Conservation (phyloP, 106 monocot genomes). For the Vanilla planifolia region DNA sequence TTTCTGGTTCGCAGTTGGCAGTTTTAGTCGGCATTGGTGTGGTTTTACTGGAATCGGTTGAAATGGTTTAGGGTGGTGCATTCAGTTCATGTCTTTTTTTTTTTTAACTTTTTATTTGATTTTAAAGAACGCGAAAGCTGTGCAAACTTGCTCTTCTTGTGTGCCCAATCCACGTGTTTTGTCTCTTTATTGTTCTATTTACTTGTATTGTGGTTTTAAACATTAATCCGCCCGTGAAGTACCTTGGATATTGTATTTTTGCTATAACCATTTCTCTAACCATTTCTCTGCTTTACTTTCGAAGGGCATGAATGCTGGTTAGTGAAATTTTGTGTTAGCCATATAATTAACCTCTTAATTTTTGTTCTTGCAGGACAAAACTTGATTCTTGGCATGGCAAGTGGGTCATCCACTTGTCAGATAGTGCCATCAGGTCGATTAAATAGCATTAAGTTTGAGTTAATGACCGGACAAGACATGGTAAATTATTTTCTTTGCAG, state of each 20-base stretch:
- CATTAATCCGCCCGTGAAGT: not conserved
- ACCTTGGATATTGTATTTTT: not conserved
- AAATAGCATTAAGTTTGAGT: constrained; percentile 9
- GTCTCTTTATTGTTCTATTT: too few species aligned
- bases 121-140: too few species aligned
- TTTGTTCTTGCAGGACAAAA: not conserved
- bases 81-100: too few species aligned
- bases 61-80: not conserved
- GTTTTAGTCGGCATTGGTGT: constrained; percentile 2
- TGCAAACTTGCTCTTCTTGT: too few species aligned
- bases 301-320: too few species aligned
- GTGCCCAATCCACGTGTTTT: too few species aligned
- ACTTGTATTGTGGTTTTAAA: not conserved
- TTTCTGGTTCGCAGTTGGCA: not conserved
- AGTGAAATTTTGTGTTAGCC: not conserved
- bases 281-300: too few species aligned
- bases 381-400: constrained; percentile 1
- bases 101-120: too few species aligned
- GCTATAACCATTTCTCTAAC: not conserved
- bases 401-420: not conserved
- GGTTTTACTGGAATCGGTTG: constrained; percentile 1
- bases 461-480: constrained; percentile 10
- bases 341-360: not conserved
- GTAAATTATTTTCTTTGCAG: not conserved
- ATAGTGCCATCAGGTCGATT: constrained; percentile 4